Evolutionary conservation across 345 rosid genomes (phyloP), one percentile per base, ranked within the genome.

Genomic region (Citrus unshiu): DNA sequence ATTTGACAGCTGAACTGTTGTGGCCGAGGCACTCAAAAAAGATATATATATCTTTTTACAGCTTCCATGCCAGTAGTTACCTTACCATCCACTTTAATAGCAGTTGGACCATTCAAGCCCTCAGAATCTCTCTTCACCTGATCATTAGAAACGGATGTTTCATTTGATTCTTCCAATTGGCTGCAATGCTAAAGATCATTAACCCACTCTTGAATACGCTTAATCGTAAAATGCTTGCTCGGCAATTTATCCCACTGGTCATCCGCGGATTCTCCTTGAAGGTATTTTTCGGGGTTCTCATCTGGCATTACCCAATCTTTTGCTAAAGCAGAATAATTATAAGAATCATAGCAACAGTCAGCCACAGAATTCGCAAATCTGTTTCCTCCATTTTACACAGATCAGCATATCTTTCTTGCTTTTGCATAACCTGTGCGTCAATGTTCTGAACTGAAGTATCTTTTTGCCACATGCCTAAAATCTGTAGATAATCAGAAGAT

Each of bases 141-240:
- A 63, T 84, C 84, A 43, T 74, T 75, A 19, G 86, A 78, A 39
- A 76, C 83, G 57, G 78, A 73, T 34, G 84, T 60, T 82, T 88
- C 92, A 56, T 61, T 73, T 22, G 78, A 80, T 81, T 89, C 98
- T 70, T 88, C 95, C 58, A 78, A 59, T 27, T 91, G 83, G 77
- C 75, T 74, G 75, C 87, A 91, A 68, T 89, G 91, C 70, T 94
- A 92, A 81, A 93, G 92, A 83, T 90, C 93, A 70, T 72, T 87
- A 70, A 94, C 93, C 99, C 99, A 96, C 30, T 93, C 94, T 85
- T 91, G 87, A 9, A 93, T 92, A 16, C 94, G 89, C 90, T 88
- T 94, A 34, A 89, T 67, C 84, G 87, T 96, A 77, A 83, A 94
- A 88, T 90, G 94, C 81, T 87, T 87, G 68, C 83, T 84, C 7